Evolutionary conservation across 495 filamentous ascomycete species (phyloP).

Genomic region (Xylaria flabelliformis): DNA sequence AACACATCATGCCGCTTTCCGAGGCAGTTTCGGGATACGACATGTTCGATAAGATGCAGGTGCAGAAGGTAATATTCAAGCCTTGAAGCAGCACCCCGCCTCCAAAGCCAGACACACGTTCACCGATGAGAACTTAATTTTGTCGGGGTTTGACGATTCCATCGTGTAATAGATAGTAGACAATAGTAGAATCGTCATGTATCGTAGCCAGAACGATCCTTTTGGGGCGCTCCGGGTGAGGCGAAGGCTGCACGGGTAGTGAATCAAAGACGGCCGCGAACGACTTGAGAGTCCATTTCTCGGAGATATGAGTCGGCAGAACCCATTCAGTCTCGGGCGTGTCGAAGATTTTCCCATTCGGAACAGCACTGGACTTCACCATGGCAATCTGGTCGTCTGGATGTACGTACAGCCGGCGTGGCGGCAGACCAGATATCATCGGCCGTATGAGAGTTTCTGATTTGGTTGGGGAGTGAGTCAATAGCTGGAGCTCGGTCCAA

Average conservation of each 20-base stretch:
- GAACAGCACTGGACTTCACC: conserved; percentile 61
- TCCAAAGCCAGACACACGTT: background rate
- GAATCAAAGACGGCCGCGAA: conserved; percentile 85
- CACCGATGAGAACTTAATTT: conserved; percentile 62
- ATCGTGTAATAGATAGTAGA: conserved; percentile 95
- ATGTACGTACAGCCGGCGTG: conserved; percentile 84
- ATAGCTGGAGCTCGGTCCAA: conserved; percentile 74
- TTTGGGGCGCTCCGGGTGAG: conserved; percentile 61
- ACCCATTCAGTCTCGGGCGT: conserved; percentile 79
- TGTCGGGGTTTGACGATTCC: conserved; percentile 95
- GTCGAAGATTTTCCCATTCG: conserved; percentile 47
- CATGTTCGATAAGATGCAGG: conserved; percentile 90
- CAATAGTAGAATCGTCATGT: conserved; percentile 88
- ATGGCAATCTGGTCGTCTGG: conserved; percentile 89
- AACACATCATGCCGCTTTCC: conserved; percentile 88
- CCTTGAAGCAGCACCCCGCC: conserved; percentile 33
- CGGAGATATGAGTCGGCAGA: conserved; percentile 78
- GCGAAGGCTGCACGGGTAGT: conserved; percentile 59
- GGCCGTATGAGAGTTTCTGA: conserved; percentile 58
- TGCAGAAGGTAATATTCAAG: conserved; percentile 79
- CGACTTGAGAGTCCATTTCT: conserved; percentile 79
- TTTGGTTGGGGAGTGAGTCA: conserved; percentile 58
- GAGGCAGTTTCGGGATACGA: conserved; percentile 89
- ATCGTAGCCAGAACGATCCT: conserved; percentile 81
- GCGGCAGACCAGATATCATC: conserved; percentile 86